Base-by-base conservation (phyloP, 1,284 basidiomycete genomes). In the Austroboletus olivaceoglutinosus region DNA sequence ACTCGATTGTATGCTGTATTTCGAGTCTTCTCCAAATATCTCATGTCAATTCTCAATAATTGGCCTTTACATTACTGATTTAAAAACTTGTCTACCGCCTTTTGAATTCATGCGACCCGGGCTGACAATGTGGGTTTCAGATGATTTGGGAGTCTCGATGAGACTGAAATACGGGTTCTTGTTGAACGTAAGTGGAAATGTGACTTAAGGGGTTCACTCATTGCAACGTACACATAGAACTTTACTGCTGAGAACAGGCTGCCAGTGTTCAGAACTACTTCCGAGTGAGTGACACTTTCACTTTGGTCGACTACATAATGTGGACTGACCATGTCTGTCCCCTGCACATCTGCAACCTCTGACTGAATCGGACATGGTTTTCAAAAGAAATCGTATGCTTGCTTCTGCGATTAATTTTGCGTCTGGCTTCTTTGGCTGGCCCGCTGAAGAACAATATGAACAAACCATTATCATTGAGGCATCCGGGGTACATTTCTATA, bases 191-290 rank as follows among this genome's bases (percentile, higher is more conserved):
- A 5, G 62, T 34, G 38, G 4, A 2, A 3, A 5, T 16, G 13
- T 34, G n/a, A 39, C 22, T 8, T 40, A 9, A 5, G 10, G 30
- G 12, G 36, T 29, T 22, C 5, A 19, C 7, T 15, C 30, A 25
- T 9, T 8, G 25, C 25, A 25, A 25, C 25, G 25, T 9, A 25
- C 12, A 29, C 6, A 21, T 50, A 90, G 81, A 87, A 91, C 61
- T 93, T 93, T 63, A 89, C 87, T 4, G 75, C 82, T 47, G 65
- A 76, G 18, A 81, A 85, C 57, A 81, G 78, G 7, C 72, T 91
- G 38, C 89, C 91, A 7, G 88, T 94, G 11, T 92, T 95, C 72
- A 83, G 93, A 42, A 93, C 92, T 0, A 90, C 90, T 68, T 91
- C 89, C 4, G 88, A 93, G 81, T 90, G 70, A 56, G 85, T 55